Conservation (phyloP, 345 rosid species). For the Durio zibethinus region DNA sequence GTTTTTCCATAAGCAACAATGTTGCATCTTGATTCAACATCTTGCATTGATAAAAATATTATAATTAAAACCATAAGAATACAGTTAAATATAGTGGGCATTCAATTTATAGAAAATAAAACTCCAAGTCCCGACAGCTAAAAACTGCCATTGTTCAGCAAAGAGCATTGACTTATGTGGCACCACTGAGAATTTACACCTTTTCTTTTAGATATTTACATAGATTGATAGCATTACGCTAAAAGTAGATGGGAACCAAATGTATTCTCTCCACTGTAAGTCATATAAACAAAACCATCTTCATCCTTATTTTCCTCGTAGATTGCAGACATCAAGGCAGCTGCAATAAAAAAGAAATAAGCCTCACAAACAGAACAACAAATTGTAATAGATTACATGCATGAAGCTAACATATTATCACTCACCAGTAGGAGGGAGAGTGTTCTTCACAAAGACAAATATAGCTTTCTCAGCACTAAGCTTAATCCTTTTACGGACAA, state of each 20-base stretch:
- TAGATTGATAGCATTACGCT: slow-evolving; percentile 3
- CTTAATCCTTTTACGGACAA: slow-evolving; percentile 76
- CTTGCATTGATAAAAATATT: not conserved
- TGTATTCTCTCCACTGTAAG: slow-evolving; percentile 78
- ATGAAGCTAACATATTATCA: not conserved
- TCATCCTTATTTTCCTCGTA: slow-evolving; percentile 68
- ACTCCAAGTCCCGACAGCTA: not conserved
- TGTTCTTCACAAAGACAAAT: slow-evolving; percentile 62
- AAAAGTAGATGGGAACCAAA: slow-evolving; percentile 37
- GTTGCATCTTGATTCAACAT: not conserved
- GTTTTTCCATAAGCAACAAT: not conserved
- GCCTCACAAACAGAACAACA: not conserved
- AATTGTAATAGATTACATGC: not conserved
- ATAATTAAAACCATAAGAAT: not conserved
- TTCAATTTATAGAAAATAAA: not conserved
- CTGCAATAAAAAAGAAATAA: slow-evolving; percentile 30
- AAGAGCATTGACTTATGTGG: slow-evolving; percentile 5
- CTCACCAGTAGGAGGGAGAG: slow-evolving; percentile 65
- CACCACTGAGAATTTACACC: slow-evolving; percentile 33
- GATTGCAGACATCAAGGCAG: slow-evolving; percentile 59
- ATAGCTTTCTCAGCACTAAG: slow-evolving; percentile 76
- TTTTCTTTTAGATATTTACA: slow-evolving; percentile 26
- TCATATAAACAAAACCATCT: slow-evolving; percentile 75
- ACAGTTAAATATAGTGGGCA: not conserved
- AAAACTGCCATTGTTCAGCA: not conserved